Percentiles rank a stretch among this genome's conserved stretches.
Conservation (phyloP, 1,284 basidiomycete species). For the Malassezia vespertilionis region DNA sequence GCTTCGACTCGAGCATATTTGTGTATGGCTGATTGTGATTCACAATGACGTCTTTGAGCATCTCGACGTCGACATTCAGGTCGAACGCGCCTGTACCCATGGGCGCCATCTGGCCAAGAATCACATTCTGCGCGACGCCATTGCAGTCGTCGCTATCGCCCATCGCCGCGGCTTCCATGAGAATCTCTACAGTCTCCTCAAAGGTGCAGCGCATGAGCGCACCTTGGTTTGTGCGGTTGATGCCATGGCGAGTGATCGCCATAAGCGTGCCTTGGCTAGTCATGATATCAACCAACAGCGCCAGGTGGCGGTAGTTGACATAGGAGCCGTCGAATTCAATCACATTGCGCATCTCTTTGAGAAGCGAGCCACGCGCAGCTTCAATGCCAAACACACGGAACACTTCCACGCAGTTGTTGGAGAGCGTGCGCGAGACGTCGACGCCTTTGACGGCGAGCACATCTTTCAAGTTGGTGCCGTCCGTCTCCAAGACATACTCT, state of each 20-base stretch:
- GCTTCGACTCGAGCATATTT: slow-evolving; percentile 50
- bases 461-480: slow-evolving; percentile 55
- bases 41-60: slow-evolving; percentile 97
- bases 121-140: slow-evolving; percentile 93
- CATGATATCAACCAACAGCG: slow-evolving; percentile 93
- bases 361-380: slow-evolving; percentile 82
- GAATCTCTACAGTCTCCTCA: slow-evolving; percentile 97
- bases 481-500: slow-evolving; percentile 96
- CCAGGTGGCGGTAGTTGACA: slow-evolving; percentile 95
- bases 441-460: slow-evolving; percentile 89
- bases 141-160: slow-evolving; percentile 97
- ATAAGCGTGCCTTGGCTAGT: slow-evolving; percentile 88
- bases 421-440: slow-evolving; percentile 80
- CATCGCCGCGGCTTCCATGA: slow-evolving; percentile 95
- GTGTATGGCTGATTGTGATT: slow-evolving; percentile 74
- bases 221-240: slow-evolving; percentile 66
- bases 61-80: slow-evolving; percentile 87
- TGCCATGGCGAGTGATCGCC: slow-evolving; percentile 98
- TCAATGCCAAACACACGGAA: slow-evolving; percentile 97
- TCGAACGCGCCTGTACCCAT: slow-evolving; percentile 64
- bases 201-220: slow-evolving; percentile 97
- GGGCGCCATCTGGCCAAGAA: slow-evolving; percentile 97
- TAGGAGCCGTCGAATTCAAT: slow-evolving; percentile 99
- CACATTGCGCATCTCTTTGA: slow-evolving; percentile 70
- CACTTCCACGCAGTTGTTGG: slow-evolving; percentile 92